Conservation (phyloP, 208 protist species). For the Entamoeba invadens region DNA sequence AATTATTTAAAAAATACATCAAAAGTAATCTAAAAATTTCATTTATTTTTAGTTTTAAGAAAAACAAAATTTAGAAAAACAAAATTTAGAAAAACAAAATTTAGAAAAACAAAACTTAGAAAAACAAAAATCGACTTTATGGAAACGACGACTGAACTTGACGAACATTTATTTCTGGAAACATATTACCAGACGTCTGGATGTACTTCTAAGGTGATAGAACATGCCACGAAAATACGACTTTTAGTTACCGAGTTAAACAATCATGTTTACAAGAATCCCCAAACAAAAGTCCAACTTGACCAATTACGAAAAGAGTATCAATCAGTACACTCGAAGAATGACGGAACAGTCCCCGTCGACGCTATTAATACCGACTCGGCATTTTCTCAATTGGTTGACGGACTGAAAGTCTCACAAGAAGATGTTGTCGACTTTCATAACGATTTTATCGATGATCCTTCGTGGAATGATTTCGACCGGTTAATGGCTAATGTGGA, state of each 20-base stretch:
- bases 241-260: not conserved
- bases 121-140: not conserved
- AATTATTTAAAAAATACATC: too few species aligned
- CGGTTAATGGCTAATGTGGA: not conserved
- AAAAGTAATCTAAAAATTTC: too few species aligned
- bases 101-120: too few species aligned
- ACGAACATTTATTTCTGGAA: not conserved
- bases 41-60: too few species aligned
- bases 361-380: not conserved
- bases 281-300: not conserved
- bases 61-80: too few species aligned
- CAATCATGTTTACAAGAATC: not conserved
- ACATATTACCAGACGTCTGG: not conserved
- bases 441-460: not conserved
- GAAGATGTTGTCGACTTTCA: not conserved
- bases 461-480: not conserved
- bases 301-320: not conserved
- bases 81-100: too few species aligned
- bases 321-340: not conserved
- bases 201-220: not conserved
- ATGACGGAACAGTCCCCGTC: not conserved
- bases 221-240: not conserved
- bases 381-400: not conserved
- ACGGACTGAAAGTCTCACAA: not conserved
- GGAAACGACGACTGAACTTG: not conserved